Evolutionary conservation across 2,329 filamentous ascomycete species (phyloP).

Genomic region (Fonsecaea nubica): DNA sequence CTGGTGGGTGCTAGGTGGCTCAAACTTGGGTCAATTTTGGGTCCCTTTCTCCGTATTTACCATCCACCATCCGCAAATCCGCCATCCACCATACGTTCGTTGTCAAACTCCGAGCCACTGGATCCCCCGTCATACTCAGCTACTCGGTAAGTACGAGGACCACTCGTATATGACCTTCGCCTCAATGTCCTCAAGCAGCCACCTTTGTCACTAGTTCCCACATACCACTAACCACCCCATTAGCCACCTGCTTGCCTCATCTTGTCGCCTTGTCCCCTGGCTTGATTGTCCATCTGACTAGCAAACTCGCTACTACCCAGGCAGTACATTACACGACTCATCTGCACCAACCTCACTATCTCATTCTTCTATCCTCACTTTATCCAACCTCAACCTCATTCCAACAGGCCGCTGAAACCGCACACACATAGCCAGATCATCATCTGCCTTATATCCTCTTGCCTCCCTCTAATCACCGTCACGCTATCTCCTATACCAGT

Average conservation of each 20-base stretch:
- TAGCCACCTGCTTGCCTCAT: constrained; percentile 19
- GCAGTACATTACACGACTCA: constrained; percentile 17
- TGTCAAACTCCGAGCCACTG: constrained; percentile 2
- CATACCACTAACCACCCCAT: background rate
- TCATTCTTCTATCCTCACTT: constrained; percentile 14
- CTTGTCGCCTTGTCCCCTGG: constrained; percentile 9
- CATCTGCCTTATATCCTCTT: background rate
- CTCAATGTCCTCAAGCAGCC: constrained; percentile 2
- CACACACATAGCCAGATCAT: background rate
- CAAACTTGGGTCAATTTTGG: background rate
- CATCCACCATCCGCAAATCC: background rate
- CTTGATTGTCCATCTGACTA: constrained; percentile 19
- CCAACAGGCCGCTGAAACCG: background rate
- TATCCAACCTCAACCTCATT: constrained; percentile 1
- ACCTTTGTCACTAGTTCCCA: constrained; percentile 16
- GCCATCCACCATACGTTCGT: background rate
- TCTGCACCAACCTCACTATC: constrained; percentile 1
- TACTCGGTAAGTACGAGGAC: too few relatives aligned
- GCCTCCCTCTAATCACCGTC: background rate
- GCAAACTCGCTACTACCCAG: constrained; percentile 15
- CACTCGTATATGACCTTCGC: background rate
- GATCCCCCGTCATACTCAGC: background rate
- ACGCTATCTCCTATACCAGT: constrained; percentile 37
- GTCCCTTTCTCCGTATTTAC: background rate
- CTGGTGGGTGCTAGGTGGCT: background rate